These are phyloP conservation scores for Sugiyamaella lignohabitans DNA, from an alignment of 805 yeast genomes.

Conservation along the genomic window DNA sequence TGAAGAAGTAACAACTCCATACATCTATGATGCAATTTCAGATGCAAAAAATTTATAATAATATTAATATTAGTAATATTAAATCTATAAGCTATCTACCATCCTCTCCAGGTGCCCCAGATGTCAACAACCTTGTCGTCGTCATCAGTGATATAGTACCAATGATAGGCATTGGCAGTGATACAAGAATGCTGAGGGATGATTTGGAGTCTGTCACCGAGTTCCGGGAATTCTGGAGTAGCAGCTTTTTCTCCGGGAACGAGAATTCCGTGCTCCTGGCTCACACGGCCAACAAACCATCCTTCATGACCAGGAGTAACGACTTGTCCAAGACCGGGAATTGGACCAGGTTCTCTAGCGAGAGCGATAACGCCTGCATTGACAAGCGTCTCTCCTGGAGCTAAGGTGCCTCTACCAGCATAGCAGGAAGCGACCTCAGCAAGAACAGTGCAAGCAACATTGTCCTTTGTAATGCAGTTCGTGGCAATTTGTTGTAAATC, in stretches of 20 bases:
- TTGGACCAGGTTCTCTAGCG: constrained; percentile 56
- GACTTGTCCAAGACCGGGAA: constrained; percentile 55
- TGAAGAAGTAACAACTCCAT: too few relatives aligned
- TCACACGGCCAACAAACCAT: constrained; percentile 62
- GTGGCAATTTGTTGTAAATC: constrained; percentile 77
- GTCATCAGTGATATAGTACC: constrained; percentile 50
- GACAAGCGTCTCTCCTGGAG: constrained; percentile 55
- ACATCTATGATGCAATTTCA: too few relatives aligned
- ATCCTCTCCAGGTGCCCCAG: constrained; percentile 60
- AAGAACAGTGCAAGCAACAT: constrained; percentile 47
- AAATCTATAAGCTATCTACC: too few relatives aligned
- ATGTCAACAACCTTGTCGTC: constrained; percentile 48
- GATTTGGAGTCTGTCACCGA: constrained; percentile 49
- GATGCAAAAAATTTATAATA: too few relatives aligned
- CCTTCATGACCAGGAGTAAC: constrained; percentile 37
- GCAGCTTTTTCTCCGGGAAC: constrained; percentile 36
- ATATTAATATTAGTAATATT: too few relatives aligned
- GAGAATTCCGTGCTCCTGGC: constrained; percentile 77
- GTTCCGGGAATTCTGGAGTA: constrained; percentile 19
- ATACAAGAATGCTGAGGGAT: constrained; percentile 72
- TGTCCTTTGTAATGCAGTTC: constrained; percentile 41
- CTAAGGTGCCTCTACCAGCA: constrained; percentile 44
- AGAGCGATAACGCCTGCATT: constrained; percentile 71
- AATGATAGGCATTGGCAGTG: constrained; percentile 53
- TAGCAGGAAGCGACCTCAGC: constrained; percentile 58